Base-by-base conservation (phyloP, 441 rosid genomes). In the Capsella rubella region DNA sequence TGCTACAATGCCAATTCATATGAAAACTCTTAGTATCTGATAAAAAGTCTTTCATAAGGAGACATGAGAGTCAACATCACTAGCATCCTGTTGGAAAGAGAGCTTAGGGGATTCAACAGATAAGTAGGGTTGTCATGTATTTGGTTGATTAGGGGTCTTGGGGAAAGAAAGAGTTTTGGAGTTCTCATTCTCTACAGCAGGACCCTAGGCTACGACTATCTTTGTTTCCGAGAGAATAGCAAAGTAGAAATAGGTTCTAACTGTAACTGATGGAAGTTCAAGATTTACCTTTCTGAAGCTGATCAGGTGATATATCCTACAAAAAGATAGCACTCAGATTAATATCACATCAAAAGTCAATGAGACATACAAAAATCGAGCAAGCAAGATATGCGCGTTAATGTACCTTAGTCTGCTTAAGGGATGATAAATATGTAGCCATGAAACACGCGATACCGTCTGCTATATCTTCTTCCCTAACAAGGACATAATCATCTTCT, bases 371-470 rank as follows among this genome's bases (percentile, higher is more conserved):
- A 37, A 9, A 25, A 52, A 54, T 47, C 5, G 11, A 54, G 15
- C 3, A 53, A 67, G 9, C 3, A 66, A 6, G 16, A 58, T 8
- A 67, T 1, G 16, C 0, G 25, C 2, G 39, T 55, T 18, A 78
- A 75, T 0, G 25, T 81, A 89, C 98, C 96, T 92, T 90, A 12
- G 99, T 87, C 82, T 88, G 90, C 77, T 95, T 86, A 83, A 90
- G 85, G 70, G 99, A 92, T 53, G 86, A 76, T 74, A 95, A 68
- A 84, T 90, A 92, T 15, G 97, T 89, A 58, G 98, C 97, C 97
- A 88, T 89, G 87, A 89, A 95, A 81, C 95, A 87, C 2, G 99
- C 96, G n/a, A 95, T 83, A 69, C 96, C 96, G 6, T 95, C 99
- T 34, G 89, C 90, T 78, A 95, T 90, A 84, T 95, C 99, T 84